Conservation (phyloP, 371 early-diverging fungal species). For the Phascolomyces articulosus region DNA sequence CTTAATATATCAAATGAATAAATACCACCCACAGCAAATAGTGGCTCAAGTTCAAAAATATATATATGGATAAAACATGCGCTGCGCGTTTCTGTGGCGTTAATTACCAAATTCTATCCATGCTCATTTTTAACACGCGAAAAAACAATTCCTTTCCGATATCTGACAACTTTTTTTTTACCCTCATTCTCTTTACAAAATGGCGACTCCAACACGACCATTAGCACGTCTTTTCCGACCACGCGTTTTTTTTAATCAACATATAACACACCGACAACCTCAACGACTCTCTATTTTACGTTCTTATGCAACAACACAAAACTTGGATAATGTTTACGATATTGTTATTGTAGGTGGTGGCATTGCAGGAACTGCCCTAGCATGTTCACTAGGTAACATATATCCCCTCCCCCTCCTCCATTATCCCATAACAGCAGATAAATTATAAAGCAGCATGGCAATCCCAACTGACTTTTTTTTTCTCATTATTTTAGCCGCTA, state of each 20-base stretch:
- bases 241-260: conserved; percentile 6
- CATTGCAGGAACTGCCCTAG: conserved; percentile 87
- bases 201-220: conserved; percentile 3
- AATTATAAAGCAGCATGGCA: no score
- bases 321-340: conserved; percentile 61
- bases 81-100: no score
- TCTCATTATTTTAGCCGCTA: conserved; percentile 39
- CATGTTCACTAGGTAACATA: conserved; percentile 74
- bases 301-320: conserved; percentile 22
- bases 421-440: no score
- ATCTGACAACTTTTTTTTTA: not conserved
- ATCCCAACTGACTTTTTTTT: no score
- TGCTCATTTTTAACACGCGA: not conserved
- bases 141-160: not conserved
- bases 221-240: not conserved
- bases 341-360: conserved; percentile 94
- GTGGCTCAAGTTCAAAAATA: no score
- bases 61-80: no score
- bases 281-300: not conserved
- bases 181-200: not conserved
- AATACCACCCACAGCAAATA: no score
- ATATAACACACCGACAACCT: not conserved
- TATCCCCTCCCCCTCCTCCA: not conserved
- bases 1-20: no score
- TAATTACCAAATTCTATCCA: no score